Base-by-base conservation (phyloP, 345 rosid species). In the Corchorus olitorius region DNA sequence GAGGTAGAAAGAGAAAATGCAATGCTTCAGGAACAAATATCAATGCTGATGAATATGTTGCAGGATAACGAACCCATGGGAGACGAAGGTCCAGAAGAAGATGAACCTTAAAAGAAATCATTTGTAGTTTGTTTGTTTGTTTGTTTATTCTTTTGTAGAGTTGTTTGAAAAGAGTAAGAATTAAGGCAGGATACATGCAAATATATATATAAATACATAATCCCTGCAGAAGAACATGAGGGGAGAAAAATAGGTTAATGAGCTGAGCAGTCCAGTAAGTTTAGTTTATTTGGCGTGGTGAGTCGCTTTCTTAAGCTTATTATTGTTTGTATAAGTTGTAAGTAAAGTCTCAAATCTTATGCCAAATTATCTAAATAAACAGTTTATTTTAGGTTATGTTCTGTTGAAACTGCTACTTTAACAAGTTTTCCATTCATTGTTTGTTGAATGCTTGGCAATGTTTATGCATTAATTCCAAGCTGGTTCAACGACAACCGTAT, bases 41-140 rank as follows among this genome's bases (percentile, higher is more conserved):
- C 86, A 33, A 90, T 94, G 97, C 82, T 94, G 77, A 89, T 91
- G 87, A 91, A 80, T 85, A 86, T 94, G 98, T 76, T 94, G 68
- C 91, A 88, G 33, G 92, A 94, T 70, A 86, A 83, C 48, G 93
- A 89, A 33, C 46, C 72, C 6, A 70, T 81, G 83, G 89, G 75
- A 3, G 95, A 88, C 0, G 92, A 88, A 81, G 88, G 71, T 65
- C 19, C 83, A 1, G 43, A 39, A 20, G 85, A 85, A 20, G 85
- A 85, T 54, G 85, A 87, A 76, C 88, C 91, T 35, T 92, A 80
- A 65, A 45, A 8, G 27, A 41, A 82, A 41, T 73, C 66, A 27
- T 54, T 27, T 67, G 41, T 27, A 49, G 43, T 54, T 65, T 34
- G 83, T 78, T 86, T 82, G 83, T 78, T 86, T 82, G 75, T 84